Percentiles rank a stretch among this genome's conserved stretches.
phyloP scores from a whole-genome alignment of 495 filamentous ascomycete species.

The Hypoxylon perforatum region DNA sequence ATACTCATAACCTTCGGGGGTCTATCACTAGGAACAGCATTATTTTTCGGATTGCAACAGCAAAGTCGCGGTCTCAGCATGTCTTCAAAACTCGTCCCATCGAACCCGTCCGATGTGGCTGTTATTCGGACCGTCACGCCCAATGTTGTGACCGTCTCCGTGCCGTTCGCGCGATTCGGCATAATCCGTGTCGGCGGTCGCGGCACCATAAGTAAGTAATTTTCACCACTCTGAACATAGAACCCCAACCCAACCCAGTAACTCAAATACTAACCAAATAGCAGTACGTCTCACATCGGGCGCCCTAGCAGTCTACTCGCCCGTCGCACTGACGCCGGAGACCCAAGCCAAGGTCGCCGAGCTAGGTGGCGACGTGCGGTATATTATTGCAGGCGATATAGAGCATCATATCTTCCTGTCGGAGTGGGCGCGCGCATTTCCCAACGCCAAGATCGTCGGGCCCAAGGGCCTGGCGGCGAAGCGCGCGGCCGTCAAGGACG shows the following conservation, averaged over 20 bases:
- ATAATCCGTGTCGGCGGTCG: slow-evolving; percentile 83
- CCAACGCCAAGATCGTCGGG: slow-evolving; percentile 80
- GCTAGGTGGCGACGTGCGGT: slow-evolving; percentile 78
- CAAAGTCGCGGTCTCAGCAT: slow-evolving; percentile 41
- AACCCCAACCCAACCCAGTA: background rate
- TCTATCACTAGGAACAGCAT: background rate
- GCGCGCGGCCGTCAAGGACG: slow-evolving; percentile 66
- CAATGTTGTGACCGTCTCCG: slow-evolving; percentile 81
- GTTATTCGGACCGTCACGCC: slow-evolving; percentile 86
- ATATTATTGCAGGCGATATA: slow-evolving; percentile 86
- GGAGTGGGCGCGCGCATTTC: slow-evolving; percentile 83
- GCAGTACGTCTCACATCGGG: slow-evolving; percentile 81
- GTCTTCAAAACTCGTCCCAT: slow-evolving; percentile 59
- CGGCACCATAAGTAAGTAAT: slow-evolving; percentile 77
- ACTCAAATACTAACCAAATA: slow-evolving; percentile 21
- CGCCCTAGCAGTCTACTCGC: slow-evolving; percentile 89
- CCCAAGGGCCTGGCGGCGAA: slow-evolving; percentile 90
- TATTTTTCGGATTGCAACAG: background rate
- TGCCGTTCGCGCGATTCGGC: slow-evolving; percentile 87
- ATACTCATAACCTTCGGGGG: no score
- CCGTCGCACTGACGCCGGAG: slow-evolving; percentile 81
- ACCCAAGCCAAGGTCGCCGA: slow-evolving; percentile 72
- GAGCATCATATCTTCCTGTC: slow-evolving; percentile 94
- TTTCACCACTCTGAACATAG: background rate
- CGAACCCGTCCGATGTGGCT: slow-evolving; percentile 82